phyloP scores from a whole-genome alignment of 345 rosid species.

The Euphorbia lathyris region DNA sequence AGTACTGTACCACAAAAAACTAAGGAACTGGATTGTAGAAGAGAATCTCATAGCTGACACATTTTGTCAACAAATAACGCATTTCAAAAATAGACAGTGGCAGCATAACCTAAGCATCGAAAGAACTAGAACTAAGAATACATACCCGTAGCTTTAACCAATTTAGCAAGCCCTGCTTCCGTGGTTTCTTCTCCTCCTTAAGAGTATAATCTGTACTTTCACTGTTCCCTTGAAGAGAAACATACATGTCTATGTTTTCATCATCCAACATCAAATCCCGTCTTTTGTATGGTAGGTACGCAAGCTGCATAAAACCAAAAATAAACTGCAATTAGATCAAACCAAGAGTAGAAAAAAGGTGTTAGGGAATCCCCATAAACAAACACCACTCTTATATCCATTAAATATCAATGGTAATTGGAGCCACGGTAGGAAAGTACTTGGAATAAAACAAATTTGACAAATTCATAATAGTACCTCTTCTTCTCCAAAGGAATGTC shows the following conservation, averaged over 20 bases:
- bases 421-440: neutral
- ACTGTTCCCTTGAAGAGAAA: conserved; percentile 61
- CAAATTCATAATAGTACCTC: conserved; percentile 53
- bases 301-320: conserved; percentile 56
- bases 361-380: neutral
- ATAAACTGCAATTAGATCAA: conserved; percentile 29
- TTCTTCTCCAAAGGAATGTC: conserved; percentile 99
- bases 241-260: conserved; percentile 74
- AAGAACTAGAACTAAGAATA: neutral
- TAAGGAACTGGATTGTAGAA: neutral
- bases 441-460: conserved; percentile 6
- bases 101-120: neutral
- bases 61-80: neutral
- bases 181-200: conserved; percentile 81
- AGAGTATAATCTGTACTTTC: conserved; percentile 52
- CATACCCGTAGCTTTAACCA: conserved; percentile 93
- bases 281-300: conserved; percentile 92
- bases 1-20: neutral
- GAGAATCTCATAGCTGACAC: conserved; percentile 3
- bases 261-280: conserved; percentile 91
- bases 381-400: neutral
- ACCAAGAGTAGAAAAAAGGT: conserved; percentile 15
- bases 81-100: neutral
- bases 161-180: conserved; percentile 86
- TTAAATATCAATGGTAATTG: conserved; percentile 8